phyloP scores from a whole-genome alignment of 305 asterid species.

The Nicotiana rustica region DNA sequence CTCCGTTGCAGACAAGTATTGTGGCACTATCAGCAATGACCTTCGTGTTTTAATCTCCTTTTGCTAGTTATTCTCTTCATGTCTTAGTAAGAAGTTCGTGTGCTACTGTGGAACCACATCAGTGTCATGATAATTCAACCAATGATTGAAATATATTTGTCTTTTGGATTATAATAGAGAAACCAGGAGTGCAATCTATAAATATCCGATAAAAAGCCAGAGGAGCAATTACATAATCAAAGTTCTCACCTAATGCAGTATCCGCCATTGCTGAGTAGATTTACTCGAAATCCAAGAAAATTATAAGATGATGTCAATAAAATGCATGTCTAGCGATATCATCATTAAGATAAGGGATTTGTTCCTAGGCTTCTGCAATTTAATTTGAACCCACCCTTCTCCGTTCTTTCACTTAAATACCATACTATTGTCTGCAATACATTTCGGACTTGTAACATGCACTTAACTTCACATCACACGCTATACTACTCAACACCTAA shows the following conservation, averaged over 20 bases:
- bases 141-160: not conserved
- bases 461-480: not conserved
- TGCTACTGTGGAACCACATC: not conserved
- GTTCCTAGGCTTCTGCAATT: not conserved
- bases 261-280: not conserved
- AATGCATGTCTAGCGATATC: not conserved
- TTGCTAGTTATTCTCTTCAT: not conserved
- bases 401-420: no score
- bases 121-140: not conserved
- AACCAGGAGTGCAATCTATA: not conserved
- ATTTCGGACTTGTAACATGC: no score
- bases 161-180: constrained; percentile 7
- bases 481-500: not conserved
- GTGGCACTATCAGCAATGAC: constrained; percentile 27
- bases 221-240: not conserved
- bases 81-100: not conserved
- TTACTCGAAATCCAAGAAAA: not conserved
- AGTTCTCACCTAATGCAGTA: not conserved
- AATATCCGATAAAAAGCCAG: not conserved
- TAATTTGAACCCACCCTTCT: not conserved
- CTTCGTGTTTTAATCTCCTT: constrained; percentile 17
- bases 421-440: no score
- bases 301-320: not conserved
- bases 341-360: not conserved
- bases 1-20: constrained; percentile 29